These are phyloP conservation scores for Neurospora sp. DNA, from an alignment of 495 filamentous ascomycete species.

Conservation along the genomic window DNA sequence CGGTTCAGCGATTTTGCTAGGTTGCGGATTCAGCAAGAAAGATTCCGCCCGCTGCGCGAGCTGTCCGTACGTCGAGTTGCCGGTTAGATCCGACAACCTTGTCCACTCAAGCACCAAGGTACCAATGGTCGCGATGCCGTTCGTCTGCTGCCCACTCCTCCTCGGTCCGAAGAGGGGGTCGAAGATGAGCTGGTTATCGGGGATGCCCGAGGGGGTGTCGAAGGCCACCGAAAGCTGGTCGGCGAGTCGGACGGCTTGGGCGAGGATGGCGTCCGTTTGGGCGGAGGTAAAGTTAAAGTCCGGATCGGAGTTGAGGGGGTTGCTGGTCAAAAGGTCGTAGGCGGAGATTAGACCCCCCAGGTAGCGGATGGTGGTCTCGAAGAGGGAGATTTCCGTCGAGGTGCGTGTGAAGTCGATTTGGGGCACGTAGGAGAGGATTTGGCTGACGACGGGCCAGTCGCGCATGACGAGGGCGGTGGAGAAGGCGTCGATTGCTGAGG, in stretches of 20 bases:
- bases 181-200: slow-evolving; percentile 62
- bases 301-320: slow-evolving; percentile 40
- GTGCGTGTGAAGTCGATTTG: slow-evolving; percentile 61
- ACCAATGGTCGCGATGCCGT: slow-evolving; percentile 62
- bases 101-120: slow-evolving; percentile 81
- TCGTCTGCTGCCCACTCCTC: slow-evolving; percentile 39
- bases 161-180: slow-evolving; percentile 26
- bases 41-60: slow-evolving; percentile 60
- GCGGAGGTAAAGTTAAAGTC: slow-evolving; percentile 29
- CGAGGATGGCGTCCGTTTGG: slow-evolving; percentile 47
- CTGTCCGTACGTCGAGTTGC: slow-evolving; percentile 51
- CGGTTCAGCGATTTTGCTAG: slow-evolving; percentile 47
- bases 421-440: slow-evolving; percentile 59
- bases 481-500: slow-evolving; percentile 72
- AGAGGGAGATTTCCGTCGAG: slow-evolving; percentile 53
- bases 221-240: slow-evolving; percentile 70
- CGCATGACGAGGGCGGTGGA: slow-evolving; percentile 74
- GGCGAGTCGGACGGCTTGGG: slow-evolving; percentile 59
- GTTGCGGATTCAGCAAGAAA: slow-evolving; percentile 59
- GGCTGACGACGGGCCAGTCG: slow-evolving; percentile 51
- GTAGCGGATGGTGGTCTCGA: slow-evolving; percentile 88
- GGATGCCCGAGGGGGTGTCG: slow-evolving; percentile 63
- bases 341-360: slow-evolving; percentile 70
- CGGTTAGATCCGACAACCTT: slow-evolving; percentile 66
- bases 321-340: slow-evolving; percentile 69